A percentile compares a stretch with the other conserved stretches of the same genome.
These are phyloP conservation scores for Fusarium irregulare DNA, from an alignment of 2,329 filamentous ascomycete species.

Conservation along the genomic window DNA sequence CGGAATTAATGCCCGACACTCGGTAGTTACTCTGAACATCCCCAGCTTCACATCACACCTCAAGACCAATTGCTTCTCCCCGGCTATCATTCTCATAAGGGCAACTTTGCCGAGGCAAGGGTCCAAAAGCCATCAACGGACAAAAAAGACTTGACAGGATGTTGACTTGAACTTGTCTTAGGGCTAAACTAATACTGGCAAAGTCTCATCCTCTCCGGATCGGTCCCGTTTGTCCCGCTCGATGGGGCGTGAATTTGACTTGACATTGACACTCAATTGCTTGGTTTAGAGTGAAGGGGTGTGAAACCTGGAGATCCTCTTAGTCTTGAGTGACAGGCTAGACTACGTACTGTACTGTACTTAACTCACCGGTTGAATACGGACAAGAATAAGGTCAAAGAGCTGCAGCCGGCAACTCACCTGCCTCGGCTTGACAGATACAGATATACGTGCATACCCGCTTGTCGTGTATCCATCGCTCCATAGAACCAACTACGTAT, in stretches of 20 bases:
- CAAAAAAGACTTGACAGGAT: background rate
- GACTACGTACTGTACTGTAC: too few relatives aligned
- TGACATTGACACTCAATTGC: background rate
- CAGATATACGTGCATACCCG: constrained; percentile 2
- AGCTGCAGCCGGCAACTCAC: background rate
- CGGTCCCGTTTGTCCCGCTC: constrained; percentile 34
- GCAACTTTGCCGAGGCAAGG: constrained; percentile 30
- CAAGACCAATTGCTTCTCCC: background rate
- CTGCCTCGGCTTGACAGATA: constrained; percentile 19
- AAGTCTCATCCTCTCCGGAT: constrained; percentile 41
- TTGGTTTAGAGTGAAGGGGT: constrained; percentile 4
- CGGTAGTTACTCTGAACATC: constrained; percentile 17
- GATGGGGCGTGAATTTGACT: constrained; percentile 38
- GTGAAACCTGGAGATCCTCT: background rate
- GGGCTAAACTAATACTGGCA: constrained; percentile 31
- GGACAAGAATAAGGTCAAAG: constrained; percentile 1
- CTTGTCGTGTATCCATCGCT: constrained; percentile 1
- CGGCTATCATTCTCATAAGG: background rate
- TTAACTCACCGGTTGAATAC: constrained; percentile 6
- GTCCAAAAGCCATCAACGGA: background rate
- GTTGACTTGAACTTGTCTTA: constrained; percentile 5
- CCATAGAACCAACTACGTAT: background rate
- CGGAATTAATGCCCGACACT: background rate
- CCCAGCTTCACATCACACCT: constrained; percentile 4
- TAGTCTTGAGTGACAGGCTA: background rate